Evolutionary conservation across 2,329 filamentous ascomycete species (phyloP), one percentile per base, ranked within the genome.

Genomic region (Sarocladium strictum): DNA sequence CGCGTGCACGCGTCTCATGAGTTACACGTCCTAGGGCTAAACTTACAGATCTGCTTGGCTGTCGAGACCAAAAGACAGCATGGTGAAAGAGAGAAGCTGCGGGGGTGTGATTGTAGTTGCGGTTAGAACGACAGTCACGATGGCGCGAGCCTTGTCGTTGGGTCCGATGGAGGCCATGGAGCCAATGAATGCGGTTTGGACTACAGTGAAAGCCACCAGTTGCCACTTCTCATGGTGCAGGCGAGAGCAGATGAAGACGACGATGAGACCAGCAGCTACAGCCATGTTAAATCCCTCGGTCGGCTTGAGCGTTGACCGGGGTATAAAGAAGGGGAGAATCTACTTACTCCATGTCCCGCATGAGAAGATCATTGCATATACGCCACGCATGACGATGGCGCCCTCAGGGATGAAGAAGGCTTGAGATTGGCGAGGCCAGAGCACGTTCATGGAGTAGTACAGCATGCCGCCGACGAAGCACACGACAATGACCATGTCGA

Each of bases 141-240:
- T 71, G 15, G 69, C 67, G 53, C 70, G 65, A 1, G 60, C 62
- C 52, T 67, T 63, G 56, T 67, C 63, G 17, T 63, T 55, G 11
- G 67, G 56, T 2, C 64, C 64, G 14, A 69, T 64, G 2, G 65
- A 66, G 1, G 69, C 60, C 56, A 72, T 63, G 10, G 64, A 65
- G 4, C 66, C 69, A 41, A 71, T 67, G 9, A 70, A 60, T 2
- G 65, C 66, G 1, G 69, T 72, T 55, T 71, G 66, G 0, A 62
- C 54, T 3, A 64, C 57, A 5, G 65, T 67, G 57, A 67, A 65
- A n/a, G 40, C 58, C 7, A 69, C 59, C 3, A 72, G 61, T 58
- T 72, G 69, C 67, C 66, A 69, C 21, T 66, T 63, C 37, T 72
- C 67, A 45, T 70, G 64, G 33, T 66, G 63, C 4, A 72, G 54